phyloP scores from a whole-genome alignment of 2,329 filamentous ascomycete species.

The Apiospora rasikravindrae region DNA sequence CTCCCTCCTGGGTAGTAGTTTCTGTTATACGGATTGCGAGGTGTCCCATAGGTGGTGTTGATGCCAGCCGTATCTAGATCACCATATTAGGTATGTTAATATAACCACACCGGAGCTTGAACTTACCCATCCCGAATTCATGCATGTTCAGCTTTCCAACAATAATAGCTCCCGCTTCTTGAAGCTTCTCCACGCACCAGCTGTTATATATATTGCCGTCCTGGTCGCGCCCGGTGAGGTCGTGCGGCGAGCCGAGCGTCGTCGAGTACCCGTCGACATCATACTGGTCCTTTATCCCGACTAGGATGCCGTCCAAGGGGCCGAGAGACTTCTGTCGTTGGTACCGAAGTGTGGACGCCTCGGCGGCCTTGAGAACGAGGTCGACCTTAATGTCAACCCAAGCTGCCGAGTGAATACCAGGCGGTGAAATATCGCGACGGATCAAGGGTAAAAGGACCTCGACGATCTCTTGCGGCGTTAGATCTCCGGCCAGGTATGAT shows the following conservation, averaged over 20 bases:
- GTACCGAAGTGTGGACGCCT: slow-evolving; percentile 52
- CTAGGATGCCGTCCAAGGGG: slow-evolving; percentile 73
- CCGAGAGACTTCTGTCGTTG: slow-evolving; percentile 63
- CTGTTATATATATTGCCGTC: slow-evolving; percentile 47
- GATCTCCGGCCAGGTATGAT: too few species aligned
- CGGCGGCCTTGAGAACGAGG: slow-evolving; percentile 48
- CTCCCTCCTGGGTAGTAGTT: slow-evolving; percentile 79
- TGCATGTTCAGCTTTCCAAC: slow-evolving; percentile 80
- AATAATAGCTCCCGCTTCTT: slow-evolving; percentile 73
- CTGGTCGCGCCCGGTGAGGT: slow-evolving; percentile 58
- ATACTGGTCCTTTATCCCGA: slow-evolving; percentile 78
- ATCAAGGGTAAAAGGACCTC: slow-evolving; percentile 52
- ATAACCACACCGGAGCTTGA: slow-evolving; percentile 22
- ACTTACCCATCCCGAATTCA: slow-evolving; percentile 71
- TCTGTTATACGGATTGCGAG: slow-evolving; percentile 75
- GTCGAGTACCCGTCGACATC: slow-evolving; percentile 76
- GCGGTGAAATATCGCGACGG: slow-evolving; percentile 40
- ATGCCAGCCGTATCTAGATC: slow-evolving; percentile 72
- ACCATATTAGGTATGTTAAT: slow-evolving; percentile 6
- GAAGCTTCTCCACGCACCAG: slow-evolving; percentile 73
- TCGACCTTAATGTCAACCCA: slow-evolving; percentile 52
- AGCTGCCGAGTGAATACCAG: slow-evolving; percentile 45
- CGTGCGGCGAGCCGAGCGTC: slow-evolving; percentile 65
- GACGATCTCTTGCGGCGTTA: slow-evolving; percentile 15
- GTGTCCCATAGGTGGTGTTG: slow-evolving; percentile 75